Percentiles rank a stretch among this genome's conserved stretches.
Conservation (phyloP, 1,284 basidiomycete species). For the Rhizopogon hawkerae region DNA sequence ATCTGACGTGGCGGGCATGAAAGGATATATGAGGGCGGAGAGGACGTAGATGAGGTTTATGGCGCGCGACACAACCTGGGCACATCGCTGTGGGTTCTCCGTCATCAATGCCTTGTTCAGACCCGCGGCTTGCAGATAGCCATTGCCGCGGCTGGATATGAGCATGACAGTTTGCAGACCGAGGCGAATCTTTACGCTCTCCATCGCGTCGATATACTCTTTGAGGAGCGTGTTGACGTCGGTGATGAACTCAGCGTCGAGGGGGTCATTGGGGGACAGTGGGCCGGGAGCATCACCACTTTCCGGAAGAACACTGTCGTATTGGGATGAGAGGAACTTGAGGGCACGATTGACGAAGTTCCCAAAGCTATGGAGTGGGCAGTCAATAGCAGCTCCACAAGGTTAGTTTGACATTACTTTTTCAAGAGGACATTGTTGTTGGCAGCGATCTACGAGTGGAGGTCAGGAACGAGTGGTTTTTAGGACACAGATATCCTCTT, state of each 20-base stretch:
- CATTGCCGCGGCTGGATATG: conserved; percentile 88
- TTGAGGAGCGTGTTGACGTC: conserved; percentile 77
- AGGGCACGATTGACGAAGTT: conserved; percentile 96
- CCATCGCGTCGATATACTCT: conserved; percentile 85
- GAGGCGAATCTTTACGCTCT: conserved; percentile 81
- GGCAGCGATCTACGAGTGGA: conserved; percentile 57
- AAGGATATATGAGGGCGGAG: conserved; percentile 82
- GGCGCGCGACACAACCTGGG: conserved; percentile 83
- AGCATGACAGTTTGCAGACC: conserved; percentile 87
- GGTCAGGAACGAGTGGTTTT: conserved; percentile 1
- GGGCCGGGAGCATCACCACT: conserved; percentile 60
- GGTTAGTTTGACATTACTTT: conserved; percentile 48
- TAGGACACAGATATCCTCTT: conserved; percentile 22
- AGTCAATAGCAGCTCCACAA: conserved; percentile 10
- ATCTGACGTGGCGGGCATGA: conserved; percentile 89
- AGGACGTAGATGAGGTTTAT: conserved; percentile 92
- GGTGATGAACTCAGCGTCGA: conserved; percentile 72
- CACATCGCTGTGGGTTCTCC: conserved; percentile 77
- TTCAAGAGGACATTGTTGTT: conserved; percentile 95
- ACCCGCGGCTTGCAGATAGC: conserved; percentile 86
- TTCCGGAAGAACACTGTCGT: conserved; percentile 74
- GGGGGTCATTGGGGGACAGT: conserved; percentile 56
- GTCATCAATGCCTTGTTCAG: conserved; percentile 88
- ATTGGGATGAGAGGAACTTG: conserved; percentile 90
- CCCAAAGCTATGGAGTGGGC: conserved; percentile 58